These are phyloP conservation scores for Huntiella bhutanensis DNA, from an alignment of 2,329 filamentous ascomycete species.

Conservation along the genomic window DNA sequence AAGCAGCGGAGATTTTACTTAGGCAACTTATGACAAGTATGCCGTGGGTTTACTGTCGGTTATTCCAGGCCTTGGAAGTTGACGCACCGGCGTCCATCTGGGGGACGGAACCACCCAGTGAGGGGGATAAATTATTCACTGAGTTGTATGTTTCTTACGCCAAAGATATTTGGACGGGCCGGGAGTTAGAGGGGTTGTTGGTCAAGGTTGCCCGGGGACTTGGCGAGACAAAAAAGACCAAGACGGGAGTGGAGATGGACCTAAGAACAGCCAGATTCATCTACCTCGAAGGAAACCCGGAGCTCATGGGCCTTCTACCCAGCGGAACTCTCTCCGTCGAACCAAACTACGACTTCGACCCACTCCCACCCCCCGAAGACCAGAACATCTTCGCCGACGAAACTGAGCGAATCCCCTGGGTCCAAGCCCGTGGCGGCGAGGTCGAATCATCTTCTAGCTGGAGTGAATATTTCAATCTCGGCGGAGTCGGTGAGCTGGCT, in stretches of 20 bases:
- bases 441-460: conserved; percentile 14
- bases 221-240: not conserved
- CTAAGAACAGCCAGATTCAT: conserved; percentile 47
- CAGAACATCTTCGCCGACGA: conserved; percentile 32
- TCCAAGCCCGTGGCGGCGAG: conserved; percentile 8
- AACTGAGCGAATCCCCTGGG: conserved; percentile 26
- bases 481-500: conserved; percentile 7
- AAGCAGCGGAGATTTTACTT: conserved; percentile 46
- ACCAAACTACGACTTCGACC: conserved; percentile 62
- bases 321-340: conserved; percentile 40
- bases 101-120: conserved; percentile 49
- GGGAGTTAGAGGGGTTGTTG: conserved; percentile 49
- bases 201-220: conserved; percentile 27
- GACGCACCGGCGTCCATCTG: conserved; percentile 65
- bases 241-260: conserved; percentile 19
- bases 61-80: conserved; percentile 66
- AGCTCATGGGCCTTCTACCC: conserved; percentile 52
- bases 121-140: conserved; percentile 46
- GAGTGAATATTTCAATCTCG: conserved; percentile 2
- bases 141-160: conserved; percentile 58
- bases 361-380: conserved; percentile 48
- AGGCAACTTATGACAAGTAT: conserved; percentile 48
- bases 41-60: conserved; percentile 66
- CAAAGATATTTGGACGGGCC: conserved; percentile 73
- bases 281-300: conserved; percentile 56